Conservation (phyloP, 805 yeast genomes). For the Maudiozyma barnettii region DNA sequence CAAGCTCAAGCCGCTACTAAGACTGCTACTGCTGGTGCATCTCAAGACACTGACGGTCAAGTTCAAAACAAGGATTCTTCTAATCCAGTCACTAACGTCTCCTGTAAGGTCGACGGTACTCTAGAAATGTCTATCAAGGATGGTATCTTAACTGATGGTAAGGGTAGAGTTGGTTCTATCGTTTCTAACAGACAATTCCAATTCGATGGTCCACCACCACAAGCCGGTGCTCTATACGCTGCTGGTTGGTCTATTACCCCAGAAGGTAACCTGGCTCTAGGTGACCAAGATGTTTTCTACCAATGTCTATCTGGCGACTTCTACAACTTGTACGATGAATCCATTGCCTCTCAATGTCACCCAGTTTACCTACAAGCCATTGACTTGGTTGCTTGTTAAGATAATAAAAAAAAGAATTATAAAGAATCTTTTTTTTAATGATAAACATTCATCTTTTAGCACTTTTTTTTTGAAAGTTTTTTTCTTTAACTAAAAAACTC, state of each 20-base stretch:
- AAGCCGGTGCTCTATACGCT: slow-evolving; percentile 66
- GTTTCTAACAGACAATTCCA: slow-evolving; percentile 81
- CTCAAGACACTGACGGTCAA: slow-evolving; percentile 16
- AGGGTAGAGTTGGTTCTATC: slow-evolving; percentile 67
- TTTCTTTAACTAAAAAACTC: not conserved
- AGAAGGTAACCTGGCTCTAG: slow-evolving; percentile 55
- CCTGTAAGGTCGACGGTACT: slow-evolving; percentile 42
- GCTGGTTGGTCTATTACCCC: slow-evolving; percentile 54
- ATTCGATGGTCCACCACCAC: slow-evolving; percentile 82
- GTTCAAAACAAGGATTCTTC: slow-evolving; percentile 6
- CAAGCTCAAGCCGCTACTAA: slow-evolving; percentile 24
- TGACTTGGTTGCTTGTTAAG: slow-evolving; percentile 46
- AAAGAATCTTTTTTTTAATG: not conserved
- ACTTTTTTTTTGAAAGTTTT: not conserved
- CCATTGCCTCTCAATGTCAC: slow-evolving; percentile 51
- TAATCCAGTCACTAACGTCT: slow-evolving; percentile 30
- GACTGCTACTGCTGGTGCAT: slow-evolving; percentile 29
- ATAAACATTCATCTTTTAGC: not conserved
- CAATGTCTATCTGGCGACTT: slow-evolving; percentile 66
- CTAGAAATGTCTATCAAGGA: slow-evolving; percentile 46
- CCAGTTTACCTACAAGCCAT: slow-evolving; percentile 52
- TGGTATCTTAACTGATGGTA: slow-evolving; percentile 45
- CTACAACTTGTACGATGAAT: slow-evolving; percentile 67
- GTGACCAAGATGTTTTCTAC: slow-evolving; percentile 53
- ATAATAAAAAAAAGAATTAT: not conserved